Conservation (phyloP, 176 grass and related monocot genomes). For the Lolium multiflorum region DNA sequence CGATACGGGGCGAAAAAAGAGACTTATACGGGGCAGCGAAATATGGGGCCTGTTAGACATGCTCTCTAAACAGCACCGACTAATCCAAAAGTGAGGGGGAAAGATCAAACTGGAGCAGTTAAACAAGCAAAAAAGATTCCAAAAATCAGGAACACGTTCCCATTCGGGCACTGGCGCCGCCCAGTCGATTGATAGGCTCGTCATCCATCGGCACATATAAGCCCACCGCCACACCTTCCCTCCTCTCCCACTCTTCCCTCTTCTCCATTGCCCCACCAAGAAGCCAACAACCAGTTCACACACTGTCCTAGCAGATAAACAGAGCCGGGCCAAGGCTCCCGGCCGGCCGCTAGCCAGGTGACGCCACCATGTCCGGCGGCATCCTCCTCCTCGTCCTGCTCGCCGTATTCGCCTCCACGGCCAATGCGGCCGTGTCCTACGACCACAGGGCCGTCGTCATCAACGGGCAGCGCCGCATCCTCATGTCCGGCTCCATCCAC, state of each 20-base stretch:
- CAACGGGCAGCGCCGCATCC: conserved; percentile 75
- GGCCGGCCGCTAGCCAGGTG: background rate
- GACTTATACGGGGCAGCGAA: too few species aligned
- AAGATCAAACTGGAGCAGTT: conserved; percentile 36
- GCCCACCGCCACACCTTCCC: conserved; percentile 22
- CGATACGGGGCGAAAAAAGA: too few species aligned
- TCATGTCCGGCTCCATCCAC: conserved; percentile 96
- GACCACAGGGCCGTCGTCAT: conserved; percentile 72
- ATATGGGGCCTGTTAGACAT: too few species aligned
- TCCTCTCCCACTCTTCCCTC: background rate
- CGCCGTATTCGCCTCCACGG: background rate
- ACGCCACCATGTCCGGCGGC: conserved; percentile 47
- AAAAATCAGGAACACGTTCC: conserved; percentile 25
- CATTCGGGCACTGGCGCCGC: conserved; percentile 3
- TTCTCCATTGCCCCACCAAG: conserved; percentile 37
- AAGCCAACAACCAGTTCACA: conserved; percentile 23
- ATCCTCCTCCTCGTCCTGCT: conserved; percentile 11
- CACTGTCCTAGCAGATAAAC: background rate
- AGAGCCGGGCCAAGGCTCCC: background rate
- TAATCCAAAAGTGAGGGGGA: conserved; percentile 27
- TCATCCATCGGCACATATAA: conserved; percentile 46
- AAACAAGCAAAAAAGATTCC: conserved; percentile 9
- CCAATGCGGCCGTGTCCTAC: conserved; percentile 74
- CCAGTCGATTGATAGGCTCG: background rate
- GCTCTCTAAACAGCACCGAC: background rate